Percentiles rank a stretch among this genome's conserved stretches.
phyloP scores from a whole-genome alignment of 2,329 filamentous ascomycete species.

The Exophiala sp. region DNA sequence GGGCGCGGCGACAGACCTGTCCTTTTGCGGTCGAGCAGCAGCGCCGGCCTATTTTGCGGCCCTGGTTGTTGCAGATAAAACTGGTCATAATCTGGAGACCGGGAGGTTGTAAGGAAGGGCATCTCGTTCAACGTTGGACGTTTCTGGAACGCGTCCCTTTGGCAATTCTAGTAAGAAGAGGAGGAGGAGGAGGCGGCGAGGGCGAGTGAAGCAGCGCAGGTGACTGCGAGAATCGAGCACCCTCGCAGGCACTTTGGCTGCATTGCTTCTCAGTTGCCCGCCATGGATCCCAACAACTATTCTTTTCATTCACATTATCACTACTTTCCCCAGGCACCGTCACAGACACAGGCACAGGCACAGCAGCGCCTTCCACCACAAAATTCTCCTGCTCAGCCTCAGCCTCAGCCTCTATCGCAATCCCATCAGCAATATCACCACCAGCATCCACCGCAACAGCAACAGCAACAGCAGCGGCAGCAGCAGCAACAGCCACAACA shows the following conservation, averaged over 20 bases:
- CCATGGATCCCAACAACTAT: conserved; percentile 19
- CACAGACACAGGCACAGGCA: no score
- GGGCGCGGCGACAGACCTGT: not conserved
- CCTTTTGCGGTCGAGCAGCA: not conserved
- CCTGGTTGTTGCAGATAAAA: no score
- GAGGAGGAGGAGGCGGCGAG: no score
- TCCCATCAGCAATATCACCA: conserved; percentile 1
- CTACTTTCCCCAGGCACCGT: conserved; percentile 1
- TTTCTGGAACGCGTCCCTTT: not conserved
- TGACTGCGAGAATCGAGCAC: not conserved
- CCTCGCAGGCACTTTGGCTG: not conserved
- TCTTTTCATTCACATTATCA: conserved; percentile 8
- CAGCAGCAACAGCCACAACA: conserved; percentile 1
- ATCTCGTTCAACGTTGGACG: no score
- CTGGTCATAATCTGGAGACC: no score
- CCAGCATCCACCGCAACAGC: not conserved
- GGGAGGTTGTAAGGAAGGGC: not conserved
- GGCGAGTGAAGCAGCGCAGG: not conserved
- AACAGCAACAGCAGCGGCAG: not conserved
- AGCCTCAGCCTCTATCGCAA: conserved; percentile 2
- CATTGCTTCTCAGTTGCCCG: not conserved
- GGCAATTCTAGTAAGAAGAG: no score
- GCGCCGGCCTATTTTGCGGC: not conserved
- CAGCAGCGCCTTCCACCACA: not conserved
- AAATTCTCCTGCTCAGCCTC: conserved; percentile 7